Percentiles rank a stretch among this genome's conserved stretches.
These are phyloP conservation scores for Globisporangium megalacanthum DNA, from an alignment of 352 stramenopile genomes.

Conservation along the genomic window DNA sequence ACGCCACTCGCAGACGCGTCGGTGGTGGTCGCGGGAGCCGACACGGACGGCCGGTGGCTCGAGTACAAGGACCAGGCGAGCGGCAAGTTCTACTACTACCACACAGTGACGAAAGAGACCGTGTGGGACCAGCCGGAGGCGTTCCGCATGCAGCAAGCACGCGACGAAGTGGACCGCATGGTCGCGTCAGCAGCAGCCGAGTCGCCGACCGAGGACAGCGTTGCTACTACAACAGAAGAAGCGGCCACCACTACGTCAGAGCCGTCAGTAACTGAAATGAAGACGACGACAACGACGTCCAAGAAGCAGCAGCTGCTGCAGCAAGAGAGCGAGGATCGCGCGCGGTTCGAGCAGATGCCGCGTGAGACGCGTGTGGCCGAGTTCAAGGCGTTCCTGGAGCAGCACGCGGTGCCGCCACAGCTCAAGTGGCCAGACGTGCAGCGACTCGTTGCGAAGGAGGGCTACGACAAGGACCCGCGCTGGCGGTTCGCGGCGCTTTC, in stretches of 20 bases:
- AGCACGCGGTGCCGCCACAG: slow-evolving; percentile 57
- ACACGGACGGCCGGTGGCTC: slow-evolving; percentile 38
- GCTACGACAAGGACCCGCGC: slow-evolving; percentile 44
- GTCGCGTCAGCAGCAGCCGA: not conserved
- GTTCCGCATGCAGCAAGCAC: slow-evolving; percentile 68
- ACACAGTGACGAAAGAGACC: slow-evolving; percentile 60
- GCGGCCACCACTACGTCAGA: not conserved
- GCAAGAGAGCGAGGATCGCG: slow-evolving; percentile 11
- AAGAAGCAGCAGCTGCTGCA: slow-evolving; percentile 47
- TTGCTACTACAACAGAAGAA: not conserved
- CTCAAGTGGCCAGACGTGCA: slow-evolving; percentile 75
- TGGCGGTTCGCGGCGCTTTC: slow-evolving; percentile 64
- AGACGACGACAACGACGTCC: too few relatives aligned
- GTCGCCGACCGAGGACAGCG: not conserved
- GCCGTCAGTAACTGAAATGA: not conserved
- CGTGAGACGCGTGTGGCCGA: slow-evolving; percentile 40
- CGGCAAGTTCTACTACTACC: slow-evolving; percentile 77
- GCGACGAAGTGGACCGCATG: slow-evolving; percentile 64
- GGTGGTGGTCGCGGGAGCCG: too few relatives aligned
- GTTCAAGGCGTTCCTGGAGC: slow-evolving; percentile 72
- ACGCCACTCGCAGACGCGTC: not conserved
- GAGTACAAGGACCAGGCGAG: slow-evolving; percentile 76
- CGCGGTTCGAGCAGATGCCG: slow-evolving; percentile 42
- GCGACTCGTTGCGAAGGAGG: slow-evolving; percentile 54
- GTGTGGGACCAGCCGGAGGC: slow-evolving; percentile 82